These are phyloP conservation scores for Deuterostichococcus epilithicus DNA, from an alignment of 139 green algal species.

Conservation along the genomic window DNA sequence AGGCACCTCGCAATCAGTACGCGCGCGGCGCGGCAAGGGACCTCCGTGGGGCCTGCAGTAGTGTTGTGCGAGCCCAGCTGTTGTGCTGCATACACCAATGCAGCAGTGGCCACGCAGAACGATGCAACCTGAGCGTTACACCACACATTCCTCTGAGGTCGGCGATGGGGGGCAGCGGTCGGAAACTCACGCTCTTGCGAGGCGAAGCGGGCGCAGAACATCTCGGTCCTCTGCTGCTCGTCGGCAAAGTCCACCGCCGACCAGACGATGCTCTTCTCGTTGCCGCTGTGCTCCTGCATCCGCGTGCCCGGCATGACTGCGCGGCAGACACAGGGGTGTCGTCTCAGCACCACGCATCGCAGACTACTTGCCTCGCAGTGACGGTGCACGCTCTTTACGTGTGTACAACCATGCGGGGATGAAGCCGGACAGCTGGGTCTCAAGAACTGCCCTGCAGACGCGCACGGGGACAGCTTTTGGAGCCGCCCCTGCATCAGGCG, in stretches of 20 bases:
- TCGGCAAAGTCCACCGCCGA: slow-evolving; percentile 93
- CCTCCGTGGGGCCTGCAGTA: neutral
- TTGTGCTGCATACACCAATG: neutral
- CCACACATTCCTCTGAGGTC: neutral
- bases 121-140: neutral
- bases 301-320: slow-evolving; percentile 90
- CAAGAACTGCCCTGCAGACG: too few relatives aligned
- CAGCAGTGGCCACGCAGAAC: neutral
- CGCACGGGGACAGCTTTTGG: too few relatives aligned
- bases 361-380: too few relatives aligned
- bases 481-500: neutral
- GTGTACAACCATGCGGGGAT: neutral
- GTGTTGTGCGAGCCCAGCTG: neutral
- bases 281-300: slow-evolving; percentile 90
- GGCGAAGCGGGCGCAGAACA: slow-evolving; percentile 93
- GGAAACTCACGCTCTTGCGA: slow-evolving; percentile 55
- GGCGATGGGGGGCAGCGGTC: neutral
- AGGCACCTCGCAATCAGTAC: neutral
- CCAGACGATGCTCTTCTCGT: slow-evolving; percentile 96
- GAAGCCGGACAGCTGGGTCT: neutral
- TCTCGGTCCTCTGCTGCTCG: slow-evolving; percentile 77
- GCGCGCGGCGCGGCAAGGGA: neutral
- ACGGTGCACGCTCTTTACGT: too few relatives aligned
- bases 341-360: too few relatives aligned
- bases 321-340: neutral